Conservation (phyloP, 148 eudicot genomes). For the Salicornia ramosissima region DNA sequence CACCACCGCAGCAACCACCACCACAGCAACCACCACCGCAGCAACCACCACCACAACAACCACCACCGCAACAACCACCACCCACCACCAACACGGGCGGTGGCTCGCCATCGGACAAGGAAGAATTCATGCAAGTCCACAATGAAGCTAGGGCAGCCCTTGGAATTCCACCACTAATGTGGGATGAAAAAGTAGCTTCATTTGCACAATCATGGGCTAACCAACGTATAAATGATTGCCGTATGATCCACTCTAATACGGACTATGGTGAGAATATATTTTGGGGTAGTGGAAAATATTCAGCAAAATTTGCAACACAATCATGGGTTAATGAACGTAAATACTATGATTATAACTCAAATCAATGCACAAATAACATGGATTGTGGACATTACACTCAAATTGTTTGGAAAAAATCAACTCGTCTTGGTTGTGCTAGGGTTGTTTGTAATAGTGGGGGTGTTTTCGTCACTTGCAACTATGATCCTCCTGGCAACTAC, state of each 20-base stretch:
- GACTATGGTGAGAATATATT: slow-evolving; percentile 59
- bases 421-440: slow-evolving; percentile 52
- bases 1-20: not conserved
- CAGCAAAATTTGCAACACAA: slow-evolving; percentile 38
- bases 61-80: not conserved
- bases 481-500: slow-evolving; percentile 11
- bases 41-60: not conserved
- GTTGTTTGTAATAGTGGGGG: slow-evolving; percentile 45
- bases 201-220: slow-evolving; percentile 43
- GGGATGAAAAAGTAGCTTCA: slow-evolving; percentile 38
- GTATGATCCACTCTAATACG: slow-evolving; percentile 40
- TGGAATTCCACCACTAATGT: slow-evolving; percentile 32
- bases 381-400: slow-evolving; percentile 53
- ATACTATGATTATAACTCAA: slow-evolving; percentile 38
- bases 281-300: slow-evolving; percentile 56
- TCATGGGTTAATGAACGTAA: slow-evolving; percentile 42
- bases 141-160: slow-evolving; percentile 45
- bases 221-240: slow-evolving; percentile 42
- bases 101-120: not conserved
- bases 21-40: not conserved
- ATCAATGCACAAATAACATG: slow-evolving; percentile 36
- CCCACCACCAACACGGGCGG: not conserved
- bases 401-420: slow-evolving; percentile 47
- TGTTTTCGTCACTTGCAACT: slow-evolving; percentile 47
- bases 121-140: slow-evolving; percentile 1